A percentile compares a stretch with the other conserved stretches of the same genome.
These are phyloP conservation scores for Galerina marginata DNA, from an alignment of 768 basidiomycete genomes.

Conservation along the genomic window DNA sequence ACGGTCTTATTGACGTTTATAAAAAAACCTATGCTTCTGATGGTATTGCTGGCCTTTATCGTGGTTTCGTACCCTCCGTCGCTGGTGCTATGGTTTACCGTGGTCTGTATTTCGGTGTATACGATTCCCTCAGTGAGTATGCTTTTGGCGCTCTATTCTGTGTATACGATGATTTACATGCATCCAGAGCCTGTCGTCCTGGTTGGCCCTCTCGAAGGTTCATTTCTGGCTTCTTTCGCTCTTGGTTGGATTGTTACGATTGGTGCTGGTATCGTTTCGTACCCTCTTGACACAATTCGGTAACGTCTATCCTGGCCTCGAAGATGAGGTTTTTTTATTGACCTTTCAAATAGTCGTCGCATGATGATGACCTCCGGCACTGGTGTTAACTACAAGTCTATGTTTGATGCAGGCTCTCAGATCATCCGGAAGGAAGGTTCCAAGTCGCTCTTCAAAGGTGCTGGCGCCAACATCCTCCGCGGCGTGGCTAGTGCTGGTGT, in stretches of 20 bases:
- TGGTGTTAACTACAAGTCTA: slow-evolving; percentile 96
- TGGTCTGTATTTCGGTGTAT: slow-evolving; percentile 99
- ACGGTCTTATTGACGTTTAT: slow-evolving; percentile 97
- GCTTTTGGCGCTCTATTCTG: background rate
- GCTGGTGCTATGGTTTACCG: slow-evolving; percentile 99
- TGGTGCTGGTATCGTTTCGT: slow-evolving; percentile 99
- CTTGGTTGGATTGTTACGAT: slow-evolving; percentile 99
- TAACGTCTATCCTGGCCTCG: slow-evolving; percentile 36
- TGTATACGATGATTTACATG: slow-evolving; percentile 23
- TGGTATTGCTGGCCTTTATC: slow-evolving; percentile 98
- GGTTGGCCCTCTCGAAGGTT: slow-evolving; percentile 92
- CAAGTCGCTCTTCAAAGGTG: slow-evolving; percentile 98
- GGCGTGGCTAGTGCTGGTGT: slow-evolving; percentile 99
- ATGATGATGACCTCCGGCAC: slow-evolving; percentile 99
- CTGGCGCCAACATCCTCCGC: slow-evolving; percentile 94
- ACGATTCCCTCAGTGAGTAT: slow-evolving; percentile 86
- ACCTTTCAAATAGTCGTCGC: slow-evolving; percentile 77
- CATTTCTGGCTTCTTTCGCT: slow-evolving; percentile 94
- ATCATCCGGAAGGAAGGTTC: slow-evolving; percentile 95
- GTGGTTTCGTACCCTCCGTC: slow-evolving; percentile 98
- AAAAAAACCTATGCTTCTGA: slow-evolving; percentile 96
- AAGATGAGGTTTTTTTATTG: slow-evolving; percentile 11
- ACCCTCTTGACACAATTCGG: slow-evolving; percentile 92
- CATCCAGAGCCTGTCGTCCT: slow-evolving; percentile 92
- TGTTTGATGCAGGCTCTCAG: slow-evolving; percentile 95